phyloP scores from a whole-genome alignment of 805 yeast species.

The Candida gorgasii region DNA sequence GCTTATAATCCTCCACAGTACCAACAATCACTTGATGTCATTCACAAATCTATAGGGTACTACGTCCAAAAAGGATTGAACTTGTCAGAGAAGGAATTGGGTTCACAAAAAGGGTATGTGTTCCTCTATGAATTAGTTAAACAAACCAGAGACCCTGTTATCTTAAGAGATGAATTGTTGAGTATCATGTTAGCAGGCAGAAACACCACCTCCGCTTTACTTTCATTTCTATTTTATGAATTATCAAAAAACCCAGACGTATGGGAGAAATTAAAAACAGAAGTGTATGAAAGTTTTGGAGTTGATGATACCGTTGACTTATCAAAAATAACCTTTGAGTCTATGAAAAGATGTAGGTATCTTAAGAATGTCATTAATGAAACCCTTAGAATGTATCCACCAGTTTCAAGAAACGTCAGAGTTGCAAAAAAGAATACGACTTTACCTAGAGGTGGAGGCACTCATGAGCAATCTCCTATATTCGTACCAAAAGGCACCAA shows the following conservation, averaged over 20 bases:
- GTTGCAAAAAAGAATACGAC: constrained; percentile 29
- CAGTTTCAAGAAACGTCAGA: constrained; percentile 35
- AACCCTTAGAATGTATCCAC: constrained; percentile 33
- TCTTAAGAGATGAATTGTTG: constrained; percentile 39
- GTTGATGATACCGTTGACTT: constrained; percentile 17
- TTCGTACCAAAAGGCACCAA: constrained; percentile 45
- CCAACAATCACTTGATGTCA: constrained; percentile 26
- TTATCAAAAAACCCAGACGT: constrained; percentile 33
- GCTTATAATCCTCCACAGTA: constrained; percentile 29
- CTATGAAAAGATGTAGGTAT: constrained; percentile 33
- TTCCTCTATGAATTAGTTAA: constrained; percentile 42
- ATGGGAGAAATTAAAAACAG: constrained; percentile 28
- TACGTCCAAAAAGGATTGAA: constrained; percentile 34
- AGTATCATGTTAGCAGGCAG: constrained; percentile 42
- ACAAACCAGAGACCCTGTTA: constrained; percentile 37
- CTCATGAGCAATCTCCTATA: constrained; percentile 23
- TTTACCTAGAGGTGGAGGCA: constrained; percentile 34
- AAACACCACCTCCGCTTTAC: constrained; percentile 37
- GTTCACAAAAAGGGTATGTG: constrained; percentile 26
- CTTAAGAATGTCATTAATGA: constrained; percentile 34
- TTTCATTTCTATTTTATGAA: constrained; percentile 32
- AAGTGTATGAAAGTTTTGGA: constrained; percentile 27
- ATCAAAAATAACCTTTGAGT: constrained; percentile 32
- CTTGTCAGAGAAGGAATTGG: constrained; percentile 28
- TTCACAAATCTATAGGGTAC: constrained; percentile 29